Percentiles rank a stretch among this genome's conserved stretches.
These are phyloP conservation scores for Suillus plorans DNA, from an alignment of 768 basidiomycete genomes.

Conservation along the genomic window DNA sequence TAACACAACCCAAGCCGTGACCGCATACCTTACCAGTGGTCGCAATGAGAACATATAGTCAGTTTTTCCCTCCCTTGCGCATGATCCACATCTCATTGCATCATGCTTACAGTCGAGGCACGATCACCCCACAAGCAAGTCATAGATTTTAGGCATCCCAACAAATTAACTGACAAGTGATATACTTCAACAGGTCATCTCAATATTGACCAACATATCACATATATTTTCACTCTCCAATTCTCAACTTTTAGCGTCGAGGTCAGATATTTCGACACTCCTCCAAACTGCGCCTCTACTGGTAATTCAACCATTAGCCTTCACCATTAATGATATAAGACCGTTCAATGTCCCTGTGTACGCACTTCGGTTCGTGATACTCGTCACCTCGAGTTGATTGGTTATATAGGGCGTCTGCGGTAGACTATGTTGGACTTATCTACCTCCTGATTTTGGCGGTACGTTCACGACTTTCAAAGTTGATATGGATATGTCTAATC, in stretches of 20 bases:
- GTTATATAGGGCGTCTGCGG: slow-evolving; percentile 45
- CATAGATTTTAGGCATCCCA: slow-evolving; percentile 10
- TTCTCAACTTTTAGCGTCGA: slow-evolving; percentile 26
- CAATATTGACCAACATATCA: slow-evolving; percentile 39
- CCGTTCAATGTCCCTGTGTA: slow-evolving; percentile 64
- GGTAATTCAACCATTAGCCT: slow-evolving; percentile 48
- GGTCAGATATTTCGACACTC: slow-evolving; percentile 34
- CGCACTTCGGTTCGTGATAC: slow-evolving; percentile 17
- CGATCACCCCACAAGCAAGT: slow-evolving; percentile 12
- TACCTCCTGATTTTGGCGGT: slow-evolving; percentile 42
- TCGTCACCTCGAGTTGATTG: neutral
- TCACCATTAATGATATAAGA: slow-evolving; percentile 45
- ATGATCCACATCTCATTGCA: neutral
- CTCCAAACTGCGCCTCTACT: slow-evolving; percentile 49
- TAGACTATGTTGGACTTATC: slow-evolving; percentile 54
- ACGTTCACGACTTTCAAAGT: neutral
- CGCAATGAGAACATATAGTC: slow-evolving; percentile 63
- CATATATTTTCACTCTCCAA: slow-evolving; percentile 35
- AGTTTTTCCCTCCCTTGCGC: slow-evolving; percentile 18
- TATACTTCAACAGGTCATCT: slow-evolving; percentile 19
- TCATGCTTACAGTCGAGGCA: slow-evolving; percentile 17
- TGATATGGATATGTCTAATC: slow-evolving; percentile 7
- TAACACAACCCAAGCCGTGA: slow-evolving; percentile 48
- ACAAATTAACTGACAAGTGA: neutral
- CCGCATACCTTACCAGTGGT: slow-evolving; percentile 46